Percentiles rank a stretch among this genome's conserved stretches.
Evolutionary conservation across 1,139 yeast genomes (phyloP).

Genomic region (Pichia sp.): DNA sequence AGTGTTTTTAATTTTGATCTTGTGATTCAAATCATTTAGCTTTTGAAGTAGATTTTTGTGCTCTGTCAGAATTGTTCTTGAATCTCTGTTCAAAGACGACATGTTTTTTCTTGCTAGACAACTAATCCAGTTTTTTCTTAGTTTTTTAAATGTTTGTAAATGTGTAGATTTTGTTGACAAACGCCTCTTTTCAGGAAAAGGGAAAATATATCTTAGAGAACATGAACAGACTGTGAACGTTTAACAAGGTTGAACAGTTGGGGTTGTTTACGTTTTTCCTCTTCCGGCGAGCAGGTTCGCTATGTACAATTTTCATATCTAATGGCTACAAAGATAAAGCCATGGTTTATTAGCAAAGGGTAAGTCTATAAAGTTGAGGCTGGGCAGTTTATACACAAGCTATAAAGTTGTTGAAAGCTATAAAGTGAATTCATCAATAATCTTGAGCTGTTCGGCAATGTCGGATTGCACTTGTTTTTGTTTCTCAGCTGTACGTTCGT

Average conservation of each 20-base stretch:
- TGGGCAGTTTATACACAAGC: neutral
- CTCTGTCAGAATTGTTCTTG: slow-evolving; percentile 14
- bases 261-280: slow-evolving; percentile 1
- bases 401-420: neutral
- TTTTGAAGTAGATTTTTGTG: slow-evolving; percentile 18
- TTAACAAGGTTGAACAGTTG: no score
- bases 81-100: slow-evolving; percentile 13
- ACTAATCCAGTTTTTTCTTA: neutral
- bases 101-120: neutral
- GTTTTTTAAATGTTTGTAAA: neutral
- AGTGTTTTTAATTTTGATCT: slow-evolving; percentile 2
- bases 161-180: no score
- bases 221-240: no score
- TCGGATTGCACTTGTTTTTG: slow-evolving; percentile 45
- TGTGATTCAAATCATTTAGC: slow-evolving; percentile 13
- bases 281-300: neutral
- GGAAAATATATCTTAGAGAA: no score
- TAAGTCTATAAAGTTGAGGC: neutral
- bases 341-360: no score
- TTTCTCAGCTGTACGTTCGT: slow-evolving; percentile 38
- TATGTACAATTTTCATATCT: neutral
- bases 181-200: no score
- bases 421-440: slow-evolving; percentile 31
- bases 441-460: slow-evolving; percentile 51
- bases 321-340: no score